phyloP scores from a whole-genome alignment of 1,139 yeast species.

The Saccharomycopsis phalli region DNA sequence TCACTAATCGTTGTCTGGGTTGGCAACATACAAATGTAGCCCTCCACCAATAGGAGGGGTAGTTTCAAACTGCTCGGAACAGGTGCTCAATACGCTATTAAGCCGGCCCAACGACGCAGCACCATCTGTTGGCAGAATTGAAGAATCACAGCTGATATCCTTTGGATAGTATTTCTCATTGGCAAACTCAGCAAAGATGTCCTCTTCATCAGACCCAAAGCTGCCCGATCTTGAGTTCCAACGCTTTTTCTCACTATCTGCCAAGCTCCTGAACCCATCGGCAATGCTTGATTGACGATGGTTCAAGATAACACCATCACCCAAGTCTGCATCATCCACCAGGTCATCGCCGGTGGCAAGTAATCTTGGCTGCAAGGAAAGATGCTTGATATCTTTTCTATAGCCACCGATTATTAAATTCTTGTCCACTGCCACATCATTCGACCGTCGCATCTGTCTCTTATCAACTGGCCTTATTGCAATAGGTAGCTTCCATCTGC shows the following conservation, averaged over 20 bases:
- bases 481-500: slow-evolving; percentile 18
- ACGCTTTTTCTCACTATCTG: background rate
- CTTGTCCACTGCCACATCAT: background rate
- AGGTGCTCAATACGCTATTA: slow-evolving; percentile 7
- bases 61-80: slow-evolving; percentile 1
- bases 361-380: slow-evolving; percentile 15
- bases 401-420: background rate
- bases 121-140: background rate
- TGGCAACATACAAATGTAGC: slow-evolving; percentile 14
- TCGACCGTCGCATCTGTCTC: slow-evolving; percentile 8
- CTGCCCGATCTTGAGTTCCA: background rate
- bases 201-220: slow-evolving; percentile 17
- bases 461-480: slow-evolving; percentile 15
- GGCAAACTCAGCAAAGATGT: slow-evolving; percentile 17
- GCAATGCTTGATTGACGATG: slow-evolving; percentile 3
- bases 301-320: slow-evolving; percentile 5
- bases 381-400: slow-evolving; percentile 16
- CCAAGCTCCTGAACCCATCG: background rate
- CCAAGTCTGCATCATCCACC: slow-evolving; percentile 12
- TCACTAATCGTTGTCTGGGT: slow-evolving; percentile 17
- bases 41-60: slow-evolving; percentile 1
- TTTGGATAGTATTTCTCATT: slow-evolving; percentile 15
- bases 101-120: slow-evolving; percentile 1
- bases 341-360: slow-evolving; percentile 13
- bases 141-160: background rate